Base-by-base conservation (phyloP, 2,329 filamentous ascomycete genomes). In the Pseudogymnoascus sp. region DNA sequence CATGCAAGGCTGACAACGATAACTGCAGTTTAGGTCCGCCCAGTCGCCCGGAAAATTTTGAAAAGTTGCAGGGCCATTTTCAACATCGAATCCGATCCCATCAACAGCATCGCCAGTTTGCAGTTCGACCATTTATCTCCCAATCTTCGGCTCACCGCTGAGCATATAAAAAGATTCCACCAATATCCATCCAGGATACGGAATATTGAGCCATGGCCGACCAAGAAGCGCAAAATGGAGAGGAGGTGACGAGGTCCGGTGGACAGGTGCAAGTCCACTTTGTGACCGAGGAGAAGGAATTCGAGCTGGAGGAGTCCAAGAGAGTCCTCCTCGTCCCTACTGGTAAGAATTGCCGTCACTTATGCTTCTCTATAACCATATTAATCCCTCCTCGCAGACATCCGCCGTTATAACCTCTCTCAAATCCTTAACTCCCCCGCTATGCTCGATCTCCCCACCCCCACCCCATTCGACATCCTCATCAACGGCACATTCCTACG, bases 401-500 rank as follows among this genome's bases (percentile, higher is more conserved):
- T 89, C 70, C 84, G 86, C 73, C 83, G 87, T 71, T 88, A 88
- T 83, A 86, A 85, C 69, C 80, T 89, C 62, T 89, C 86, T 17
- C 82, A 86, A 65, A 85, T 89, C 65, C 80, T 89, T 73, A 89
- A 89, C 76, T 88, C 87, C 70, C 84, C 87, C 78, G 85, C 84
- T 35, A 87, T 89, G 82, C 85, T 89, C 74, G 80, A 82, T 73
- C 87, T 85, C 53, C 73, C 80, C 28, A 78, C 79, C 10, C 86
- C 90, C 11, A 82, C 93, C 57, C 91, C 91, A 17, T 88, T 99
- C 77, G 95, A 99, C 77, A 97, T 99, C 79, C 84, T 99, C 70
- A 88, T 96, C 77, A 95, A 97, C 76, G 95, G 95, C 75, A 87
- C 89, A 72, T 97, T 96, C 76, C 84, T 99, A 61, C 88, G 90